A percentile compares a stretch with the other conserved stretches of the same genome.
phyloP scores from a whole-genome alignment of 1,284 basidiomycete species.

The Wallemia hederae region DNA sequence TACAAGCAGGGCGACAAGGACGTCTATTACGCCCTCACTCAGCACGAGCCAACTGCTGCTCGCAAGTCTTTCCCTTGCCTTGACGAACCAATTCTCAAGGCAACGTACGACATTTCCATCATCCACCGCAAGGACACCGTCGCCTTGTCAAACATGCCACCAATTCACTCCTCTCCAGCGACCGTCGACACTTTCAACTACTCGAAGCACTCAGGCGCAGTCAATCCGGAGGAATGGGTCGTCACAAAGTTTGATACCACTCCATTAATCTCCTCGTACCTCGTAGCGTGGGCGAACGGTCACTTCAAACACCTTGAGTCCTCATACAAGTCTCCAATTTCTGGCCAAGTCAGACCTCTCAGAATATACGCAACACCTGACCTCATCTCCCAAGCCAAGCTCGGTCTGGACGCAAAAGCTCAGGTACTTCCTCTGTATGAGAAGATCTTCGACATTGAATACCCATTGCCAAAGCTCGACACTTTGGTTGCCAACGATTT shows the following conservation, averaged over 20 bases:
- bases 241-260: conserved; percentile 36
- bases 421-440: conserved; percentile 77
- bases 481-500: conserved; percentile 50
- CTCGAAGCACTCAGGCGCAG: conserved; percentile 4
- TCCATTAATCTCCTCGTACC: conserved; percentile 21
- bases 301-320: conserved; percentile 42
- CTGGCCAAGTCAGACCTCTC: conserved; percentile 50
- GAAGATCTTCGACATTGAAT: conserved; percentile 64
- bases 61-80: conserved; percentile 29
- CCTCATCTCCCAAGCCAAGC: conserved; percentile 39
- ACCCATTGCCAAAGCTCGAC: conserved; percentile 75
- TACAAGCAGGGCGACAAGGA: conserved; percentile 20
- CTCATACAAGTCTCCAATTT: conserved; percentile 50
- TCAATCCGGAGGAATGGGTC: conserved; percentile 15
- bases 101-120: conserved; percentile 52
- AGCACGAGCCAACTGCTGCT: conserved; percentile 55
- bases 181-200: conserved; percentile 9
- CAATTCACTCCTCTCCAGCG: conserved; percentile 24
- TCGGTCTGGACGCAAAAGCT: conserved; percentile 62
- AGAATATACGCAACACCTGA: conserved; percentile 53
- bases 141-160: conserved; percentile 57
- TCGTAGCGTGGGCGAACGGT: conserved; percentile 59
- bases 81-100: conserved; percentile 82
- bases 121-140: conserved; percentile 34
- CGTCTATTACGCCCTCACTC: conserved; percentile 38